Evolutionary conservation across 805 yeast genomes (phyloP).

Genomic region (Metschnikowia borealis): DNA sequence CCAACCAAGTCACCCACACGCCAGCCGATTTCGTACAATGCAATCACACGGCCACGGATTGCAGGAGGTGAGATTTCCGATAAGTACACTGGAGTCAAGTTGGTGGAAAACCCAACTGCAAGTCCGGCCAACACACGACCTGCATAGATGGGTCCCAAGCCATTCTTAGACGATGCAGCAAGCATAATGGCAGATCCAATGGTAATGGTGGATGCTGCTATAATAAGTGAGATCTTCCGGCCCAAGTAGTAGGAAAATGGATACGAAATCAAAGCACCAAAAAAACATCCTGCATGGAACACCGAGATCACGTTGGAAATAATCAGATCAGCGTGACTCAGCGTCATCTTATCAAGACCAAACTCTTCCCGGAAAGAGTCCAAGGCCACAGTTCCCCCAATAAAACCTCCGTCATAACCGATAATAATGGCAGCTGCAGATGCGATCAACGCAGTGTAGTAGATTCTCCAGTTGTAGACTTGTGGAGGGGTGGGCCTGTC

Average conservation of each 20-base stretch:
- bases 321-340: conserved; percentile 19
- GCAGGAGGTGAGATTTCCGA: conserved; percentile 37
- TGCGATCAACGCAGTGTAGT: conserved; percentile 34
- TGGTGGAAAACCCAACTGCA: conserved; percentile 34
- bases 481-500: conserved; percentile 38
- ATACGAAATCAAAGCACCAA: conserved; percentile 36
- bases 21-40: conserved; percentile 37
- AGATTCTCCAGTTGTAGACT: conserved; percentile 33
- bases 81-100: conserved; percentile 34
- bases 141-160: conserved; percentile 35
- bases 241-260: conserved; percentile 35
- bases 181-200: conserved; percentile 37
- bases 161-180: conserved; percentile 24
- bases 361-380: conserved; percentile 30
- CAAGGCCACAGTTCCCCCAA: conserved; percentile 38
- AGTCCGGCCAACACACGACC: conserved; percentile 37
- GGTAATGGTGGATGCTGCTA: conserved; percentile 31
- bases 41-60: conserved; percentile 30
- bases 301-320: conserved; percentile 36
- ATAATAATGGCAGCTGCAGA: conserved; percentile 39
- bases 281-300: conserved; percentile 39
- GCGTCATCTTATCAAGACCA: conserved; percentile 23
- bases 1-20: conserved; percentile 38
- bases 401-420: conserved; percentile 40
- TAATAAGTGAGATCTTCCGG: conserved; percentile 27